These are phyloP conservation scores for Mycosphaerella arachidis DNA, from an alignment of 2,329 filamentous ascomycete genomes.

Conservation along the genomic window DNA sequence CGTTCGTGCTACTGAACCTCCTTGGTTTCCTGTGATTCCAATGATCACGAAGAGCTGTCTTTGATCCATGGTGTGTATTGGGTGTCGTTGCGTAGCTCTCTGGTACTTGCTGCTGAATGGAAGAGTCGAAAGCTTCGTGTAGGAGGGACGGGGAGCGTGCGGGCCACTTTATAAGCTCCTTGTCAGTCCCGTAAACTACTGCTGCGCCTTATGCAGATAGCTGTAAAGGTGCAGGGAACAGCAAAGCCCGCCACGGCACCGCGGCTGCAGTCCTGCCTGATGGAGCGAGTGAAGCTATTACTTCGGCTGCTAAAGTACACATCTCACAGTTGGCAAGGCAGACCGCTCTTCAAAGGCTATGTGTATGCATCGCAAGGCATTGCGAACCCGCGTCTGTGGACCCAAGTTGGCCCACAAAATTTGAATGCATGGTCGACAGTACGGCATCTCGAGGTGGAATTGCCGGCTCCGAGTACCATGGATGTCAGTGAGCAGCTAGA, in stretches of 20 bases:
- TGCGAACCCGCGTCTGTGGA: too few relatives aligned
- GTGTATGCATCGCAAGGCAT: too few relatives aligned
- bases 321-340: too few relatives aligned
- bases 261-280: background rate
- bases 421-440: too few relatives aligned
- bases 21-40: conserved; percentile 1
- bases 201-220: background rate
- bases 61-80: background rate
- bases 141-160: background rate
- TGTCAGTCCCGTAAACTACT: background rate
- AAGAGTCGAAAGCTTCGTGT: background rate
- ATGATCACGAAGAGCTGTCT: background rate
- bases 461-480: too few relatives aligned
- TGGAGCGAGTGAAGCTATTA: too few relatives aligned
- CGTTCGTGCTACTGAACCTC: conserved; percentile 18
- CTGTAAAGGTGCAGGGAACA: background rate
- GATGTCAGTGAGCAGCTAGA: too few relatives aligned
- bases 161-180: background rate
- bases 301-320: too few relatives aligned
- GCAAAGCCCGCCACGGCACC: background rate
- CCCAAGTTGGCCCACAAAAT: too few relatives aligned
- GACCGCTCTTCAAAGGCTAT: too few relatives aligned
- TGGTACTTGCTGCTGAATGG: background rate
- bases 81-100: background rate
- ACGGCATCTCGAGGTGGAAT: too few relatives aligned